Percentiles rank a stretch among this genome's conserved stretches.
Conservation (phyloP, 2,329 filamentous ascomycete species). For the Seiridium cupressi region DNA sequence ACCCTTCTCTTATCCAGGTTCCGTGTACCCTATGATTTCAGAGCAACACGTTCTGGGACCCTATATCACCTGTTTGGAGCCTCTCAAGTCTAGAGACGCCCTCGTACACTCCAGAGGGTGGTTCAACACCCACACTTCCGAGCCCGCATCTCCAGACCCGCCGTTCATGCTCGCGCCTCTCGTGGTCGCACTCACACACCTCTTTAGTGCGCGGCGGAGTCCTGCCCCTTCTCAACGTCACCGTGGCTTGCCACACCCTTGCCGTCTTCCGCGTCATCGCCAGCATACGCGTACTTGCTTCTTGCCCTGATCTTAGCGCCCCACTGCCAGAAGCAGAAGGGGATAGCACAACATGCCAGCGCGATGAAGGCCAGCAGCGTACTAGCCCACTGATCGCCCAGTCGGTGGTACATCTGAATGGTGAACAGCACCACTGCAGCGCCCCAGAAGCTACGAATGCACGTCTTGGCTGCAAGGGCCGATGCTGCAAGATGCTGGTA, state of each 20-base stretch:
- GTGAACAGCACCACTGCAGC: conserved; percentile 77
- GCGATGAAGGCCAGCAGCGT: conserved; percentile 71
- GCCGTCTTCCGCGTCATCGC: conserved; percentile 44
- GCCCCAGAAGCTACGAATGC: conserved; percentile 77
- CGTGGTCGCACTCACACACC: too few species aligned
- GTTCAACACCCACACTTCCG: too few species aligned
- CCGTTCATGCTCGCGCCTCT: too few species aligned
- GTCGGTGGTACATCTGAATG: conserved; percentile 72
- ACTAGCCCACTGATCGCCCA: conserved; percentile 76
- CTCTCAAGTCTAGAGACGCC: too few species aligned
- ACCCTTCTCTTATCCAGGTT: too few species aligned
- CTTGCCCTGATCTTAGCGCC: conserved; percentile 68
- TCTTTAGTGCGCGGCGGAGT: too few species aligned
- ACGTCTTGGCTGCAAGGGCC: conserved; percentile 79
- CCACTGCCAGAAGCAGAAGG: conserved; percentile 77
- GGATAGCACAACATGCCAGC: conserved; percentile 77
- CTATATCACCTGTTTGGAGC: too few species aligned
- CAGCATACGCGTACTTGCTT: conserved; percentile 73
- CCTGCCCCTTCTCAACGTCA: conserved; percentile 4
- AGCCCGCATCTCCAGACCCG: too few species aligned
- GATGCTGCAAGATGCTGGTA: conserved; percentile 74
- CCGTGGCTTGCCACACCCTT: neutral
- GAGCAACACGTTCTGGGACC: too few species aligned
- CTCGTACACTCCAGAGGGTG: too few species aligned
- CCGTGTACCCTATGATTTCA: too few species aligned